phyloP scores from a whole-genome alignment of 495 filamentous ascomycete genomes.

The Thermothielavioides terrestris region DNA sequence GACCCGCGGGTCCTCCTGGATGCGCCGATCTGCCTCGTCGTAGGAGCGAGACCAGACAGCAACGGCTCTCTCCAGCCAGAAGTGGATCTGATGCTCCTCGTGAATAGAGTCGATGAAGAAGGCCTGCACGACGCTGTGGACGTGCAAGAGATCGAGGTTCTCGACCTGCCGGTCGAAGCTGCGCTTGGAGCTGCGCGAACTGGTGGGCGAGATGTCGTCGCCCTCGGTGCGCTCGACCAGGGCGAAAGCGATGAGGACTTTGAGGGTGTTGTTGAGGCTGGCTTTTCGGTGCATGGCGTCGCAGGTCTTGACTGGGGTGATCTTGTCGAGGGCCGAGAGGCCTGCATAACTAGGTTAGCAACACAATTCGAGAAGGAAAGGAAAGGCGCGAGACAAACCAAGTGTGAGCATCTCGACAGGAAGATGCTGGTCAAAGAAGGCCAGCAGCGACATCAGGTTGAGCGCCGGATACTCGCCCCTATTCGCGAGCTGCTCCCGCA shows the following conservation, averaged over 20 bases:
- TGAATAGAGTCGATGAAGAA: slow-evolving; percentile 65
- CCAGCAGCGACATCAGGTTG: slow-evolving; percentile 65
- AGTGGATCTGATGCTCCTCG: slow-evolving; percentile 47
- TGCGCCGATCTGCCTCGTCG: slow-evolving; percentile 50
- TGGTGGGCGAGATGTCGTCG: slow-evolving; percentile 32
- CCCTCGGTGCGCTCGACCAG: slow-evolving; percentile 58
- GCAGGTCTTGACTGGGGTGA: slow-evolving; percentile 48
- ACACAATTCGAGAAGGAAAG: neutral
- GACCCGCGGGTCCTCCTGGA: slow-evolving; percentile 43
- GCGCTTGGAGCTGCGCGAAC: slow-evolving; percentile 36
- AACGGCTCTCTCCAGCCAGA: slow-evolving; percentile 55
- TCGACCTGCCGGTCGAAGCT: slow-evolving; percentile 47
- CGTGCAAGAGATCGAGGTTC: slow-evolving; percentile 60
- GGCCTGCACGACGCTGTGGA: slow-evolving; percentile 72
- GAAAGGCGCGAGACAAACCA: slow-evolving; percentile 31
- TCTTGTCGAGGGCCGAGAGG: slow-evolving; percentile 45
- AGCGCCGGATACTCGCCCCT: slow-evolving; percentile 51
- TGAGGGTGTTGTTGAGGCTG: slow-evolving; percentile 56
- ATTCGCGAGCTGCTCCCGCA: slow-evolving; percentile 61
- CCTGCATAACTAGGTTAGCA: slow-evolving; percentile 17
- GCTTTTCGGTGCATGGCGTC: slow-evolving; percentile 38
- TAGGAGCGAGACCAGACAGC: slow-evolving; percentile 56
- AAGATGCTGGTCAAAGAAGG: slow-evolving; percentile 65
- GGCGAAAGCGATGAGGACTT: slow-evolving; percentile 59
- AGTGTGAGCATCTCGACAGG: slow-evolving; percentile 66